Base-by-base conservation (phyloP, 176 grass and related monocot species). In the Poa pratensis region DNA sequence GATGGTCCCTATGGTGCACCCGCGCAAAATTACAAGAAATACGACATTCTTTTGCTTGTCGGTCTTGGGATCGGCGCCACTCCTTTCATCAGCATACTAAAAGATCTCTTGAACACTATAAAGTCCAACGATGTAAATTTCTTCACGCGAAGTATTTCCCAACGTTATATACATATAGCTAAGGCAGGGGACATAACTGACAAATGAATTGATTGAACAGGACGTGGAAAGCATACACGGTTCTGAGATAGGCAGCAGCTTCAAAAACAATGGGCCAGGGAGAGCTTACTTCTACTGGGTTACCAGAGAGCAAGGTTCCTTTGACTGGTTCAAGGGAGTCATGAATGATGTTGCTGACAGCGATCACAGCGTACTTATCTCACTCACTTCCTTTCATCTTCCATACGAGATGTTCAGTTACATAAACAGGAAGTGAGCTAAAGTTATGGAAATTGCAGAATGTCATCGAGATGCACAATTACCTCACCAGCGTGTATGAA, bases 221-320 rank as follows among this genome's bases (percentile, higher is more conserved):
- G 91, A 90, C 59, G 80, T 77, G 42, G 87, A 95, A 80, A 91
- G 79, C 59, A 91, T 93, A 57, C 75, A 87, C n/a, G 42, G 42
- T 60, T 76, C 87, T 73, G 90, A 90, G 80, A 90, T 90, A 83
- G 81, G 78, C 73, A 87, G 84, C 80, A 87, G 84, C 80, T 87
- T 86, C 66, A 90, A 95, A 85, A 87, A 86, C 80, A 89, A 92
- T 84, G 88, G 81, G 13, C 97, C 97, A 69, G 94, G 93, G 66
- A 94, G 94, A 86, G 97, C 97, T 51, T 99, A 99, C 69, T 99
- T 99, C 83, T 99, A 99, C 85, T 99, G 92, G 92, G 94, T 99
- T 37, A 99, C 97, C 55, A 96, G 97, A 85, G 94, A 99, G 82
- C 94, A 99, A 87, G 97, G 97, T 43, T 99, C 97, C 9, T 99